Evolutionary conservation across 2,329 filamentous ascomycete species (phyloP).

Genomic region (Lachnellula occidentalis): DNA sequence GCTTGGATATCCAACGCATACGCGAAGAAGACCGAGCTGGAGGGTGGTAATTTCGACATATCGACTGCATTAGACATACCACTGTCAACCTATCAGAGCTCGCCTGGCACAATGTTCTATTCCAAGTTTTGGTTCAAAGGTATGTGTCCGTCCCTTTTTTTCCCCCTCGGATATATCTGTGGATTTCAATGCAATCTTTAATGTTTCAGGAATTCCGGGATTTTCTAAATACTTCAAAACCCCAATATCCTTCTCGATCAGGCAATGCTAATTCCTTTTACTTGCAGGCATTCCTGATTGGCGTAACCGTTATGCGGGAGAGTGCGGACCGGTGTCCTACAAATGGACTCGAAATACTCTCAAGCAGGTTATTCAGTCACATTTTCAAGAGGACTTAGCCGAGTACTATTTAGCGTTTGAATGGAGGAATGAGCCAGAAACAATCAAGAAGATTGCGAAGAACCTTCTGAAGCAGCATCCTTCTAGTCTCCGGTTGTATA

Average conservation of each 20-base stretch:
- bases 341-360: constrained; percentile 49
- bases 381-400: constrained; percentile 49
- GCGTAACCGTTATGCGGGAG: constrained; percentile 14
- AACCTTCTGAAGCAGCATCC: constrained; percentile 63
- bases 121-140: constrained; percentile 40
- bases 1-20: constrained; percentile 12
- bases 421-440: constrained; percentile 46
- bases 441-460: constrained; percentile 67
- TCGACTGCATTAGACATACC: constrained; percentile 19
- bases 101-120: constrained; percentile 50
- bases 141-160: too few relatives aligned
- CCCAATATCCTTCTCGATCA: too few relatives aligned
- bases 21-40: constrained; percentile 1
- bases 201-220: too few relatives aligned
- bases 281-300: constrained; percentile 27
- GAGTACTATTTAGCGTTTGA: constrained; percentile 68
- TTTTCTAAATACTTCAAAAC: too few relatives aligned
- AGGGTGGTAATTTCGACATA: constrained; percentile 23
- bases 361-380: constrained; percentile 47
- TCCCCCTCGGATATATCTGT: too few relatives aligned
- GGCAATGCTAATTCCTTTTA: too few relatives aligned
- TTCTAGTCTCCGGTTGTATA: constrained; percentile 64
- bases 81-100: constrained; percentile 25
- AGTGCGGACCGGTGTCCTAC: constrained; percentile 22
- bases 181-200: too few relatives aligned